A percentile compares a stretch with the other conserved stretches of the same genome.
Evolutionary conservation across 331 rosid genomes (phyloP).

Genomic region (Prunus yedoensis): DNA sequence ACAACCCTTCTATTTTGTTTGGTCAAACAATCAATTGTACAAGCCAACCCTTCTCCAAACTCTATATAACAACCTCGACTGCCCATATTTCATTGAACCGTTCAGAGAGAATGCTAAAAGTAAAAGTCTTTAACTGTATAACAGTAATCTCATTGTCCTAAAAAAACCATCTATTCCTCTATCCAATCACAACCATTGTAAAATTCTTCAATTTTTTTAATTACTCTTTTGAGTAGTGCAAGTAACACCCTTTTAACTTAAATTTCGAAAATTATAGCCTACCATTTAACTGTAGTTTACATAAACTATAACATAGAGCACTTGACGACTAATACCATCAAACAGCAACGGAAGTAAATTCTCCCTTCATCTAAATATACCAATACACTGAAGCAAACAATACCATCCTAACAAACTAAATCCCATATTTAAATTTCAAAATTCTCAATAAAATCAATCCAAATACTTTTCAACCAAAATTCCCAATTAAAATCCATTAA

Average conservation of each 20-base stretch:
- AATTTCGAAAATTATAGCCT: slow-evolving; percentile 4
- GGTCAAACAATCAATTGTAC: neutral
- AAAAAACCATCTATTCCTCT: neutral
- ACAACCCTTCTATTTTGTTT: neutral
- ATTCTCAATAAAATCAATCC: slow-evolving; percentile 1
- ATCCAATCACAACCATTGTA: neutral
- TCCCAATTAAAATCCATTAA: slow-evolving; percentile 7
- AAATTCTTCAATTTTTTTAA: neutral
- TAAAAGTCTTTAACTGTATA: neutral
- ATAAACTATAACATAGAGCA: neutral
- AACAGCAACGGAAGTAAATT: neutral
- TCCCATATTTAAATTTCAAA: neutral
- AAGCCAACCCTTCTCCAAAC: neutral
- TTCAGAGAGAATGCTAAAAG: neutral
- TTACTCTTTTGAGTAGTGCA: neutral
- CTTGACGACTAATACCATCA: neutral
- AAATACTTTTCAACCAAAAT: neutral
- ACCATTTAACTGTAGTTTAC: neutral
- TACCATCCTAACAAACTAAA: neutral
- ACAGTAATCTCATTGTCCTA: neutral
- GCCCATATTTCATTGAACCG: neutral
- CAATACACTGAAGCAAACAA: neutral
- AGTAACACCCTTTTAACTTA: neutral
- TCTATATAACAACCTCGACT: neutral
- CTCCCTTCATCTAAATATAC: neutral